phyloP scores from a whole-genome alignment of 2,329 filamentous ascomycete genomes.

The Rasamsonia emersonii region DNA sequence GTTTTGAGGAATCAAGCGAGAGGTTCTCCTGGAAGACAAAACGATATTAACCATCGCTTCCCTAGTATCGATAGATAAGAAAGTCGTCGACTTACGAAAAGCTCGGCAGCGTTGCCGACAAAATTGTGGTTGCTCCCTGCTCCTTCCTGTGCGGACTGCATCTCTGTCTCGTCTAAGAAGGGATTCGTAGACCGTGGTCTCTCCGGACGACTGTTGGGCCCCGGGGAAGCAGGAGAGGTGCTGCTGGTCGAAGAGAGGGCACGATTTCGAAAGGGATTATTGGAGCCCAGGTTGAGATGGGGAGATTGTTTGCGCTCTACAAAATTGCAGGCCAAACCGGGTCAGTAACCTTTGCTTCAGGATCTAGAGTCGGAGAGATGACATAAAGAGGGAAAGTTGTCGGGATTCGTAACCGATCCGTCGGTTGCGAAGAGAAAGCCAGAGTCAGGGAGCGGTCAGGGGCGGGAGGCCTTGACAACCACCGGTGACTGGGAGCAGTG shows the following conservation, averaged over 20 bases:
- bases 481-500: too few relatives aligned
- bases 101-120: constrained; percentile 45
- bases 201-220: constrained; percentile 21
- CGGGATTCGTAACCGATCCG: too few relatives aligned
- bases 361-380: constrained; percentile 1
- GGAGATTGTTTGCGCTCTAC: constrained; percentile 26
- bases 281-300: constrained; percentile 33
- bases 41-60: constrained; percentile 7
- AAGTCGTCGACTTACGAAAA: constrained; percentile 47
- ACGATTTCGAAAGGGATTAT: constrained; percentile 44
- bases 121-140: too few relatives aligned
- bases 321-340: constrained; percentile 7
- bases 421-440: too few relatives aligned
- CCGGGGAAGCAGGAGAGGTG: constrained; percentile 19
- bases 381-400: too few relatives aligned
- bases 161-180: constrained; percentile 46
- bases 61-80: constrained; percentile 4
- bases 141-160: constrained; percentile 27
- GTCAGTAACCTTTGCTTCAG: constrained; percentile 5
- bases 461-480: too few relatives aligned
- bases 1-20: constrained; percentile 26
- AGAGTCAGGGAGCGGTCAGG: too few relatives aligned
- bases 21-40: constrained; percentile 31
- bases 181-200: constrained; percentile 53
- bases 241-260: constrained; percentile 29